Percentiles rank a stretch among this genome's conserved stretches.
phyloP scores from a whole-genome alignment of 257 asterid species.

The Solanum etuberosum region DNA sequence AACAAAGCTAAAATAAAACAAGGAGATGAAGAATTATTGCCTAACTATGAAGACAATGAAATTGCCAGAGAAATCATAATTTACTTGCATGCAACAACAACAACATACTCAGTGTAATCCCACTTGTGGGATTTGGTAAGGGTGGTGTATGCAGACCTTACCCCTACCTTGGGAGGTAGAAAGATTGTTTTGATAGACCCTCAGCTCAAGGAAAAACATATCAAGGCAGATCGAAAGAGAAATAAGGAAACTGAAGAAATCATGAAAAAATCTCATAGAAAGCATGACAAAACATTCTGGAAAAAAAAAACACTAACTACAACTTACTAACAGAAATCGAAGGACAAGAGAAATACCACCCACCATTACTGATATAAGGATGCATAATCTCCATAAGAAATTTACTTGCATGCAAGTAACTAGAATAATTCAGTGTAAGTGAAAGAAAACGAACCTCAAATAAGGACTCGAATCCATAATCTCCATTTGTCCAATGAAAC shows the following conservation, averaged over 20 bases:
- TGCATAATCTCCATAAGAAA: neutral
- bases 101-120: neutral
- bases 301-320: neutral
- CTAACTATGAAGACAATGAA: too few species aligned
- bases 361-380: neutral
- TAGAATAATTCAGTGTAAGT: neutral
- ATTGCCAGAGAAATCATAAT: neutral
- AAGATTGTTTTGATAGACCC: neutral
- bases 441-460: conserved; percentile 38
- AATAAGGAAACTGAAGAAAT: neutral
- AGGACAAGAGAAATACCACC: neutral
- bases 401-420: neutral
- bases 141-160: neutral
- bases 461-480: conserved; percentile 41
- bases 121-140: neutral
- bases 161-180: neutral
- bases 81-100: neutral
- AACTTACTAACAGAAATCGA: neutral
- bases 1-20: neutral
- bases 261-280: neutral
- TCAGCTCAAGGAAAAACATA: neutral
- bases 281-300: neutral
- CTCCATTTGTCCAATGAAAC: conserved; percentile 21
- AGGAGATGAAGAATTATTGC: neutral
- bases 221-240: neutral